phyloP scores from a whole-genome alignment of 805 yeast genomes.

The Saturnispora zaruensis region DNA sequence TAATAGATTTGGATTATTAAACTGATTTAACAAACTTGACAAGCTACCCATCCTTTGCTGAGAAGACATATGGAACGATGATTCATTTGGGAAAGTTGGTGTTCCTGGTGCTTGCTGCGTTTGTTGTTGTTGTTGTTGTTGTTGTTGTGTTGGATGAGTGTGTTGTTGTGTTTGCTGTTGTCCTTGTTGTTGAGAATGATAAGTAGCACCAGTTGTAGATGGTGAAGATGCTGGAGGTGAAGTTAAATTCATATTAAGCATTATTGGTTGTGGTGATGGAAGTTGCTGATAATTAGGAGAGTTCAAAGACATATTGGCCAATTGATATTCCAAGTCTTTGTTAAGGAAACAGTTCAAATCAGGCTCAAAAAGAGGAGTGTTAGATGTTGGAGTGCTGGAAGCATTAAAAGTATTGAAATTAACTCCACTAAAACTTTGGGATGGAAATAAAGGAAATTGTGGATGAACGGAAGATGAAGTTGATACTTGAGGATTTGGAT shows the following conservation, averaged over 20 bases:
- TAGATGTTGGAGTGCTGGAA: slow-evolving; percentile 1
- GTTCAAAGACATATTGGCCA: slow-evolving; percentile 15
- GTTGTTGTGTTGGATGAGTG: background rate
- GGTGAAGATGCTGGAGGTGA: slow-evolving; percentile 13
- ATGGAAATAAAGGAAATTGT: slow-evolving; percentile 7
- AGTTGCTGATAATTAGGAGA: background rate
- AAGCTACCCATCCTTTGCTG: slow-evolving; percentile 1
- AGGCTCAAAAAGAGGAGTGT: slow-evolving; percentile 5
- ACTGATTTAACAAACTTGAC: slow-evolving; percentile 7
- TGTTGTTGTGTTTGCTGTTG: background rate
- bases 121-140: background rate
- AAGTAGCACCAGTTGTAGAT: slow-evolving; percentile 9
- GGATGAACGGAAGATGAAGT: slow-evolving; percentile 4
- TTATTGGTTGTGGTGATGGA: slow-evolving; percentile 11
- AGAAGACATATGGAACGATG: slow-evolving; percentile 6
- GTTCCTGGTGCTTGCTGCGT: background rate
- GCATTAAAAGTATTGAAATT: slow-evolving; percentile 4
- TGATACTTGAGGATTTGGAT: background rate
- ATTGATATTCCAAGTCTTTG: slow-evolving; percentile 17
- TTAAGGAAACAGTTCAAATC: slow-evolving; percentile 14
- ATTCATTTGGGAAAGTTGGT: slow-evolving; percentile 5
- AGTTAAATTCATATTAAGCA: slow-evolving; percentile 9
- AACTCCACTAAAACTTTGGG: slow-evolving; percentile 8
- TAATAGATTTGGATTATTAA: background rate
- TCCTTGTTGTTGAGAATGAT: slow-evolving; percentile 2